Evolutionary conservation across 805 yeast species (phyloP).

Genomic region (Candida patagonica): DNA sequence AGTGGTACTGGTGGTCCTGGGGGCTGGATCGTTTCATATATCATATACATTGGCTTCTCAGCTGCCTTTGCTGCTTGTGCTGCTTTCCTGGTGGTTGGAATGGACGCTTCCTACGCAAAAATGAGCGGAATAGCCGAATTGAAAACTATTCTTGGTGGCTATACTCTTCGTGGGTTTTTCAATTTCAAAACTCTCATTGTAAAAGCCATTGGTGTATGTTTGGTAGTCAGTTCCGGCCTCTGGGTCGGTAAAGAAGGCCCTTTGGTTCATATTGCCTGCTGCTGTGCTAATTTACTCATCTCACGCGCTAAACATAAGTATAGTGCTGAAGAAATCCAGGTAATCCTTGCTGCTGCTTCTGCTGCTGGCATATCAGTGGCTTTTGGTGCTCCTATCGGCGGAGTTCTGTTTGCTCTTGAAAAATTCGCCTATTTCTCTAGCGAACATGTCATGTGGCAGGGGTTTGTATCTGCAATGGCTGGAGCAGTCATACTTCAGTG

Average conservation of each 20-base stretch:
- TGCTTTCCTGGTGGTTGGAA: slow-evolving; percentile 29
- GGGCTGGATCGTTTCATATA: slow-evolving; percentile 27
- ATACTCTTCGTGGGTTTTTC: slow-evolving; percentile 44
- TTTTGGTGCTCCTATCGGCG: slow-evolving; percentile 81
- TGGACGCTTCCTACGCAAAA: slow-evolving; percentile 32
- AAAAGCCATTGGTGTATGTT: slow-evolving; percentile 49
- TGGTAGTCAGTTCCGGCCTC: slow-evolving; percentile 66
- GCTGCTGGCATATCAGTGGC: slow-evolving; percentile 84
- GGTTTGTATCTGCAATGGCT: slow-evolving; percentile 70
- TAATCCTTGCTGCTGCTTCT: slow-evolving; percentile 60
- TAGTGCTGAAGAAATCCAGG: slow-evolving; percentile 54
- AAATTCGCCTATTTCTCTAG: slow-evolving; percentile 55
- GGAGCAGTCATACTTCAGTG: slow-evolving; percentile 53
- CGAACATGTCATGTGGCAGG: slow-evolving; percentile 68
- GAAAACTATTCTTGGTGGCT: slow-evolving; percentile 59
- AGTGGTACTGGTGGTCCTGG: slow-evolving; percentile 17
- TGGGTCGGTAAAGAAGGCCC: slow-evolving; percentile 90
- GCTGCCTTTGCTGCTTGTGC: slow-evolving; percentile 29
- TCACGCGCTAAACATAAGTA: slow-evolving; percentile 10
- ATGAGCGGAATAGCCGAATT: slow-evolving; percentile 69
- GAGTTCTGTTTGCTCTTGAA: slow-evolving; percentile 70
- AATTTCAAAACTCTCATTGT: slow-evolving; percentile 41
- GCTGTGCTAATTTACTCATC: slow-evolving; percentile 34
- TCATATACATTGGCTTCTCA: slow-evolving; percentile 33
- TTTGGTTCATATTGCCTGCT: slow-evolving; percentile 66